These are phyloP conservation scores for Phytopythium aichiense DNA, from an alignment of 352 stramenopile genomes.

Conservation along the genomic window DNA sequence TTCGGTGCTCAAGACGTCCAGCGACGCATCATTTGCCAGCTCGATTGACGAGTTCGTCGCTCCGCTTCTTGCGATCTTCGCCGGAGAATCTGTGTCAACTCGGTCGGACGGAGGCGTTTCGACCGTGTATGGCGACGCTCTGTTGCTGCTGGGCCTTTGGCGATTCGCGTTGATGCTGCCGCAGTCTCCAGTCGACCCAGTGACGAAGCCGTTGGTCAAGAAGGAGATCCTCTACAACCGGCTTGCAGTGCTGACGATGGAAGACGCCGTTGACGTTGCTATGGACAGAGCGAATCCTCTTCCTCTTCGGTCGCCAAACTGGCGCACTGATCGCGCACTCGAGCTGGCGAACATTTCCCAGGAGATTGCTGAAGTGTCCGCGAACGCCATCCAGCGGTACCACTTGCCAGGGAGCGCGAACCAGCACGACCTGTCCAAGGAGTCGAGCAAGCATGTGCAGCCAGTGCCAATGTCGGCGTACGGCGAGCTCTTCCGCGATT, in stretches of 20 bases:
- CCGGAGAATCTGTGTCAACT: constrained; percentile 16
- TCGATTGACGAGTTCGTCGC: constrained; percentile 40
- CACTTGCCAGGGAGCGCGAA: constrained; percentile 6
- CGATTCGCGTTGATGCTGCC: constrained; percentile 92
- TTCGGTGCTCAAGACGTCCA: constrained; percentile 28
- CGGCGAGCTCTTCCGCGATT: constrained; percentile 72
- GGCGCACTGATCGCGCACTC: not conserved
- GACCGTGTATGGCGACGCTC: constrained; percentile 53
- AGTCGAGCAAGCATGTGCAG: constrained; percentile 15
- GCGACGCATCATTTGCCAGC: constrained; percentile 24
- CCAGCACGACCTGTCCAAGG: not conserved
- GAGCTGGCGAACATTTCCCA: not conserved
- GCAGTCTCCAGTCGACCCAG: constrained; percentile 94
- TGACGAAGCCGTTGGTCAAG: constrained; percentile 92
- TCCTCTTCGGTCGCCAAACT: constrained; percentile 24
- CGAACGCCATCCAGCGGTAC: constrained; percentile 52
- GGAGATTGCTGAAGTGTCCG: constrained; percentile 15
- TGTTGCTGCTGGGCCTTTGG: constrained; percentile 91
- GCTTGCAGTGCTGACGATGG: constrained; percentile 67
- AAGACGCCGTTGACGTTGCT: constrained; percentile 50
- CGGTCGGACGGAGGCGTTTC: not conserved
- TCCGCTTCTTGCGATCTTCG: constrained; percentile 24
- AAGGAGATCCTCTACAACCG: constrained; percentile 90
- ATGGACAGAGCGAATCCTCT: constrained; percentile 53
- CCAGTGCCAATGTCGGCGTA: constrained; percentile 43